Evolutionary conservation across 805 yeast species (phyloP), one percentile per base, ranked within the genome.

Genomic region (Spathaspora sp.): DNA sequence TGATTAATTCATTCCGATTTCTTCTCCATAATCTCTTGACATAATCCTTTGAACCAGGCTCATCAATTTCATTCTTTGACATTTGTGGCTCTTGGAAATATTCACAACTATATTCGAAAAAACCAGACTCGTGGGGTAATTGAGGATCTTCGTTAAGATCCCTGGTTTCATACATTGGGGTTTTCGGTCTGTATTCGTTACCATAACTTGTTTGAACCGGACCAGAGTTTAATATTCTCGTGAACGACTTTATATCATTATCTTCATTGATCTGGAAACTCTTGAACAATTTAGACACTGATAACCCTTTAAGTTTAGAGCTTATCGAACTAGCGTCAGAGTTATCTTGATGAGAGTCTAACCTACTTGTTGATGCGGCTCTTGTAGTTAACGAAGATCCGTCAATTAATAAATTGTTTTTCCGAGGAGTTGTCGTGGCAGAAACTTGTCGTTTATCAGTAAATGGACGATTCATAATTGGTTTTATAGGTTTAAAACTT

Each of bases 11-110:
- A 63, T 94, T 94, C 58, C 98, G 77, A 61, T 87, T 87, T 56
- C 96, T 78, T 59, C 97, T 78, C 98, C 98, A 94, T 20, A 89
- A 69, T 52, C 96, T 76, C 57, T 82, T 85, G 35, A 88, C 83
- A 60, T 89, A 89, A 56, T 89, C 92, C 52, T 85, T 82, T 51
- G 97, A 89, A 0, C 98, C 98, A 0, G 96, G 94, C 65, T 91
- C 97, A 59, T 93, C 97, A 16, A 83, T 70, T 58, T 93, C 97
- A 49, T 81, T 79, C 52, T 82, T 85, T 10, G 89, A 83, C 86
- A 92, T 86, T 63, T 93, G 98, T 0, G 99, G 97, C 63, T 92
- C 98, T 61, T 92, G 96, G 72, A 93, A 94, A 62, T 91, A 92
- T 65, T 94, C 99, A 53, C 89, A 81, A 59, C 87, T 81, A 66